Percentiles rank a stretch among this genome's conserved stretches.
phyloP scores from a whole-genome alignment of 495 filamentous ascomycete genomes.

The Tuber indicum region DNA sequence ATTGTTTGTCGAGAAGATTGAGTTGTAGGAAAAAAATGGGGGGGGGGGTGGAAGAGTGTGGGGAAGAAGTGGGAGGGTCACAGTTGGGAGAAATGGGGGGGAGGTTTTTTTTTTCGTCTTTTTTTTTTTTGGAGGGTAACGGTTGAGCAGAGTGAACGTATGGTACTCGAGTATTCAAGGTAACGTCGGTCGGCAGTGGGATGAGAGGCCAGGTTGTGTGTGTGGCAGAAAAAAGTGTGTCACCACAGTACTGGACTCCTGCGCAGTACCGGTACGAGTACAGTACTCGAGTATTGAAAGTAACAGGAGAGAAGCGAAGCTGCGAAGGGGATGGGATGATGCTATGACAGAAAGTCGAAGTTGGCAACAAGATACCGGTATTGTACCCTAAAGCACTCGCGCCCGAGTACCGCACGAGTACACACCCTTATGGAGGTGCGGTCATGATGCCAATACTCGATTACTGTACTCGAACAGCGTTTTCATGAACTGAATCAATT shows the following conservation, averaged over 20 bases:
- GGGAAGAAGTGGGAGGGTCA: conserved; percentile 16
- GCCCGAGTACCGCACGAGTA: too few species aligned
- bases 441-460: neutral
- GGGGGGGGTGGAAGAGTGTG: conserved; percentile 22
- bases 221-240: neutral
- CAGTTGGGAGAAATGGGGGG: conserved; percentile 21
- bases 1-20: conserved; percentile 28
- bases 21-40: neutral
- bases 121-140: neutral
- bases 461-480: neutral
- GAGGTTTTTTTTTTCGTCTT: neutral
- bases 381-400: too few species aligned
- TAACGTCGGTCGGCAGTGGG: neutral
- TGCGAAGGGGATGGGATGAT: too few species aligned
- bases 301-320: too few species aligned
- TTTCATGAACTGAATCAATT: neutral
- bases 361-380: neutral
- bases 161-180: too few species aligned
- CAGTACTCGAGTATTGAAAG: too few species aligned
- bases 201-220: neutral
- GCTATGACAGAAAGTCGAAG: neutral
- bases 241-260: neutral
- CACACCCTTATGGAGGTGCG: neutral
- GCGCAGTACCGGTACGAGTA: too few species aligned
- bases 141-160: neutral